Evolutionary conservation across 345 rosid genomes (phyloP).

Genomic region (Salix arbutifolia): DNA sequence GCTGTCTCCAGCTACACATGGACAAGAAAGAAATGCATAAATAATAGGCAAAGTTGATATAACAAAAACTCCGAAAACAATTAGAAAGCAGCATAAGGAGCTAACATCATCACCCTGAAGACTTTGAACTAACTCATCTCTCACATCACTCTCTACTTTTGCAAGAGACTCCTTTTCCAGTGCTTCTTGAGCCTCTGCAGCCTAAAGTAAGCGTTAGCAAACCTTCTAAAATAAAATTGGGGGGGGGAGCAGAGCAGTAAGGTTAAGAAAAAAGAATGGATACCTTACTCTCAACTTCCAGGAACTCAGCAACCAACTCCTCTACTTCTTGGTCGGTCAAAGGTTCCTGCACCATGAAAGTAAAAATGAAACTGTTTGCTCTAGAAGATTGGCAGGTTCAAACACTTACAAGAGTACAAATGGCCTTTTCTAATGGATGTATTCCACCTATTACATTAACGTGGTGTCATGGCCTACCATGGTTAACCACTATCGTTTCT

Average conservation of each 20-base stretch:
- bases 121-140: constrained; percentile 75
- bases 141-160: constrained; percentile 78
- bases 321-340: constrained; percentile 86
- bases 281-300: constrained; percentile 97
- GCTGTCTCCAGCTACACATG: constrained; percentile 62
- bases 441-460: not conserved
- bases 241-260: not conserved
- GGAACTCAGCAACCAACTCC: constrained; percentile 68
- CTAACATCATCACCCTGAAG: constrained; percentile 74
- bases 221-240: constrained; percentile 10
- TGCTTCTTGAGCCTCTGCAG: constrained; percentile 98
- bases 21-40: constrained; percentile 14
- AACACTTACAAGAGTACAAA: not conserved
- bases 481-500: not conserved
- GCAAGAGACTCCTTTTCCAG: constrained; percentile 88
- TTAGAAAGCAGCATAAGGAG: constrained; percentile 21
- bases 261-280: constrained; percentile 14
- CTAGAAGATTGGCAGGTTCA: not conserved
- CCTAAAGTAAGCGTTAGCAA: constrained; percentile 57
- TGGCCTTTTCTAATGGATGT: not conserved
- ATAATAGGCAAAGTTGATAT: constrained; percentile 4
- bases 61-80: not conserved
- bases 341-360: constrained; percentile 52
- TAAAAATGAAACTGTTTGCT: constrained; percentile 5
- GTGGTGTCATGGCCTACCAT: not conserved